Evolutionary conservation across 2,329 filamentous ascomycete species (phyloP).

Genomic region (Chrysoporthe austroafricana): DNA sequence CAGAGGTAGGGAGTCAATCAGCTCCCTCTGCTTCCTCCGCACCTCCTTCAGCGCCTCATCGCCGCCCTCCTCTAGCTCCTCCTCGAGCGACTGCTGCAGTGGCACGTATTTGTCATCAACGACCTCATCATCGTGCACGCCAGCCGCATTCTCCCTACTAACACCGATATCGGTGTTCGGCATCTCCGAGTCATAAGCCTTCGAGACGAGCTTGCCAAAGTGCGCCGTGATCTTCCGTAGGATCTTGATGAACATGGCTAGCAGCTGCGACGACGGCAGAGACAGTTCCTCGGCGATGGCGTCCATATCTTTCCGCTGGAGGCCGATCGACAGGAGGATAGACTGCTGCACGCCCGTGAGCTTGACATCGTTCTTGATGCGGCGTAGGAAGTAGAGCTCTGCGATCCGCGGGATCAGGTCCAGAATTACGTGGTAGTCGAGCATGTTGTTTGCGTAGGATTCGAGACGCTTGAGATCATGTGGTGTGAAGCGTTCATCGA

Average conservation of each 20-base stretch:
- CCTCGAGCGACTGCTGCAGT: conserved; percentile 71
- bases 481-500: conserved; percentile 80
- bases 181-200: conserved; percentile 70
- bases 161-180: conserved; percentile 63
- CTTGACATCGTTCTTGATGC: conserved; percentile 67
- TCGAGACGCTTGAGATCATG: conserved; percentile 95
- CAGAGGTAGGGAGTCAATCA: conserved; percentile 89
- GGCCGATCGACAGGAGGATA: conserved; percentile 85
- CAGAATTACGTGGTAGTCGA: conserved; percentile 96
- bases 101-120: conserved; percentile 70
- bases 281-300: conserved; percentile 77
- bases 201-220: conserved; percentile 75
- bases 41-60: conserved; percentile 74
- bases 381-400: conserved; percentile 81
- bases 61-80: conserved; percentile 83
- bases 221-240: conserved; percentile 82
- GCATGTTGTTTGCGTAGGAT: conserved; percentile 93
- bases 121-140: conserved; percentile 71
- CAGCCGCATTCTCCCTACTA: conserved; percentile 61
- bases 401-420: conserved; percentile 88
- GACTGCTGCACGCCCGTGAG: conserved; percentile 83
- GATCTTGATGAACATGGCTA: conserved; percentile 98
- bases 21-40: conserved; percentile 78
- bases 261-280: conserved; percentile 74
- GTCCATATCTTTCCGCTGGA: conserved; percentile 89